Base-by-base conservation (phyloP, 306 rosid genomes). In the Parietaria judaica region DNA sequence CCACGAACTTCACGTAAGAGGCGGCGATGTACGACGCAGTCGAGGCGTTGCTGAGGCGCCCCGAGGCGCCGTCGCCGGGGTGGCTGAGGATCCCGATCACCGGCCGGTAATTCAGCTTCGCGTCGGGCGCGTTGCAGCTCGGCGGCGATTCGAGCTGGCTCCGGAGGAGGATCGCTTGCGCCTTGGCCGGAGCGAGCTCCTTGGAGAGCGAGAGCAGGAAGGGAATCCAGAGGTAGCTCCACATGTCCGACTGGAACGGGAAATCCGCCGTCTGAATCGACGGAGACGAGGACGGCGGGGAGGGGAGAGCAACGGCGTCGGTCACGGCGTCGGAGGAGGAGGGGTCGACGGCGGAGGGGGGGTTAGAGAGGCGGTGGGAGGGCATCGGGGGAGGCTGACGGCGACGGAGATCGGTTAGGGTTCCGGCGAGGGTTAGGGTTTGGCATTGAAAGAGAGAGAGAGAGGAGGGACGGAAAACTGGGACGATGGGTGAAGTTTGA, bases 11-110 rank as follows among this genome's bases (percentile, higher is more conserved):
- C 16, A 90, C 97, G 54, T 90, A 90, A 4, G 97, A 90, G 11
- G 97, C 97, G 8, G 90, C 90, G 58, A 90, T 86, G 56, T 80
- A 75, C 14, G 95, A 86, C 23, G 74, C 81, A 11, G 43, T 63
- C 12, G 95, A 65, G 54, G 79, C 90, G 65, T 84, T 90, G 56
- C 65, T 79, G 61, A 84, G 79, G 12, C 90, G 74, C 1, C 90
- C 95, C 10, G 95, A 79, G 43, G 87, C 85, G 1, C 97, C 85
- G 50, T 90, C 95, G 10, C 97, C 95, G 39, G 97, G 97, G 23
- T 90, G 97, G 68, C 72, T 79, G 1, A 90, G 66, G 36, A 90
- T 90, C 7, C 97, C 97, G 78, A 90, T 90, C 55, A 90, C 84
- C 3, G 97, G 94, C 1, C 63, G 74, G 79, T 87, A 74, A 63